Base-by-base conservation (phyloP, 2,329 filamentous ascomycete genomes). In the Akanthomyces uredinophilus region DNA sequence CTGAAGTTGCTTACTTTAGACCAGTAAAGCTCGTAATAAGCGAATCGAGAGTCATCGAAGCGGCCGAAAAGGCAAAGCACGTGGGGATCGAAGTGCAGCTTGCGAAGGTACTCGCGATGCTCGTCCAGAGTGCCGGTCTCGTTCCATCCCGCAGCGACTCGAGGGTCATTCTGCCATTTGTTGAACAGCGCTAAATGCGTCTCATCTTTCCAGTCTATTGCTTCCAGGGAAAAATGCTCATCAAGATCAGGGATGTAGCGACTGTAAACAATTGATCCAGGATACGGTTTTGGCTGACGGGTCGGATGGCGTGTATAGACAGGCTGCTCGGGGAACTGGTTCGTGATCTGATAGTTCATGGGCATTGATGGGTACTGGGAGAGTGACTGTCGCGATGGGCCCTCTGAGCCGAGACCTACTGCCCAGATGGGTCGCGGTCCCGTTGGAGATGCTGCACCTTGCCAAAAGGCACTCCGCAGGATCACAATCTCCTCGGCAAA, bases 21-120 rank as follows among this genome's bases (percentile, higher is more conserved):
- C 89, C 89, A 93, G 73, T 92, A 92, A 0, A 92, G 78, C 72
- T 92, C 89, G 68, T 89, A 91, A 70, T 92, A 92, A 0, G 88
- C 85, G 70, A 92, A 92, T 20, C 78, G 81, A 2, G 79, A 80
- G n/a, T 87, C 86, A 61, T 92, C 82, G 68, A 91, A 92, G 20
- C 81, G 80, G 1, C 85, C 89, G 61, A 92, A 79, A 46, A 92
- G 78, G 27, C 86, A 82, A 44, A 91, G 76, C 62, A 86, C 81
- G 71, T 92, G 89, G 22, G 87, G 84, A 70, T 92, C 89, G 41
- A 84, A 82, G 68, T 90, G 84, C 63, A 88, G 78, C 64, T 81
- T 81, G 37, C 82, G 79, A 51, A 91, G 80, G 72, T 92, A 92
- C 65, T 84, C 81, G 59, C 85, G 81, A 72, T 92, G 89, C 71